Evolutionary conservation across 192 early-diverging fungal genomes (phyloP).

Genomic region (Coemansia sp.): DNA sequence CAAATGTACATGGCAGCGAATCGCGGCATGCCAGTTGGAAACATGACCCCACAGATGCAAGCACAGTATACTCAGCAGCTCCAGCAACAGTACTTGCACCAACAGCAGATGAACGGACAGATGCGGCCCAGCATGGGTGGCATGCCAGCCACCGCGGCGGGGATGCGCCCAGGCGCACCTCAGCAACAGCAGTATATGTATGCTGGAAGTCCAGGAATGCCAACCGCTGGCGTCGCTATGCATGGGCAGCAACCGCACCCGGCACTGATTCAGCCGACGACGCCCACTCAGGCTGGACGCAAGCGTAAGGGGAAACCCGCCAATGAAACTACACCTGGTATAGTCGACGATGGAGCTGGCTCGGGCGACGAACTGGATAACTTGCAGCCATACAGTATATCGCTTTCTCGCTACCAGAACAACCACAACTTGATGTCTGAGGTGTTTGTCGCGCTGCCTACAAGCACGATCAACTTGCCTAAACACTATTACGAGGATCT

Average conservation of each 20-base stretch:
- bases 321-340: conserved; percentile 2
- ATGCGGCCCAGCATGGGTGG: conserved; percentile 20
- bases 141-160: conserved; percentile 3
- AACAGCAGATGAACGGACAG: conserved; percentile 25
- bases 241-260: conserved; percentile 37
- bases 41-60: conserved; percentile 29
- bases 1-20: conserved; percentile 17
- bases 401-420: conserved; percentile 44
- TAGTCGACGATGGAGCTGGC: conserved; percentile 7
- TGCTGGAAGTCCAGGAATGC: conserved; percentile 26
- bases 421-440: conserved; percentile 52
- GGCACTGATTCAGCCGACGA: conserved; percentile 27
- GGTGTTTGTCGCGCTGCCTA: conserved; percentile 46
- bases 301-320: conserved; percentile 26
- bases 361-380: conserved; percentile 42
- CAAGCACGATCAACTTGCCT: conserved; percentile 32
- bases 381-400: conserved; percentile 37
- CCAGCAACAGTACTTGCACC: conserved; percentile 34
- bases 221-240: conserved; percentile 21
- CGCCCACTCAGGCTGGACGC: conserved; percentile 11
- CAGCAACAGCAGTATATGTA: conserved; percentile 29
- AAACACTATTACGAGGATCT: conserved; percentile 40
- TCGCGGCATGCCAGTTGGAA: conserved; percentile 2
- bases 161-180: conserved; percentile 14
- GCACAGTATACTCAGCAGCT: conserved; percentile 19